These are phyloP conservation scores for Neurospora pannonica DNA, from an alignment of 495 filamentous ascomycete species.

Conservation along the genomic window DNA sequence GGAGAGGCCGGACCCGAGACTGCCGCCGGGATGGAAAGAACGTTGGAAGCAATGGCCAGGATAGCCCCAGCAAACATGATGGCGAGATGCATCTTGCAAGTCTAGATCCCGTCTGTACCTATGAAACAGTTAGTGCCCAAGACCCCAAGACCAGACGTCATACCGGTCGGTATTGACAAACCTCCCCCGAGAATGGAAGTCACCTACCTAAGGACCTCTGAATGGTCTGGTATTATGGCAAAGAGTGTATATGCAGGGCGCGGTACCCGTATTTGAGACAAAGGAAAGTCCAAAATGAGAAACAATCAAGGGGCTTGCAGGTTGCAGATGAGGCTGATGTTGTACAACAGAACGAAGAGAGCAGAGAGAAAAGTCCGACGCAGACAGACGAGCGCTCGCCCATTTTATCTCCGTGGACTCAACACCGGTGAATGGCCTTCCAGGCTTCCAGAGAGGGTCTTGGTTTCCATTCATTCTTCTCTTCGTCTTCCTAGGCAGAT, in stretches of 20 bases:
- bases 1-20: background rate
- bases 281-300: background rate
- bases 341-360: background rate
- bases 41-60: background rate
- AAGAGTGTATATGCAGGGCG: background rate
- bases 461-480: no score
- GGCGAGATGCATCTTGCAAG: background rate
- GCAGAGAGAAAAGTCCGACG: background rate
- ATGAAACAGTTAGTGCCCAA: background rate
- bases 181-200: background rate
- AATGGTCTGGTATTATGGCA: background rate
- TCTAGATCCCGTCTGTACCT: background rate
- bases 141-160: background rate
- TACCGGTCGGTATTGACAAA: background rate
- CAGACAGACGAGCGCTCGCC: background rate
- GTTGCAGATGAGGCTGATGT: background rate
- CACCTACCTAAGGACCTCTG: background rate
- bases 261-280: background rate
- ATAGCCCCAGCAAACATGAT: background rate
- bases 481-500: background rate
- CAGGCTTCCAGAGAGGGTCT: no score
- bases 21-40: background rate
- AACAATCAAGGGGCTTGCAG: background rate
- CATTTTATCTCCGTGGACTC: background rate
- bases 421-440: background rate